A percentile compares a stretch with the other conserved stretches of the same genome.
Conservation (phyloP, 495 filamentous ascomycete genomes). For the Podospora conica region DNA sequence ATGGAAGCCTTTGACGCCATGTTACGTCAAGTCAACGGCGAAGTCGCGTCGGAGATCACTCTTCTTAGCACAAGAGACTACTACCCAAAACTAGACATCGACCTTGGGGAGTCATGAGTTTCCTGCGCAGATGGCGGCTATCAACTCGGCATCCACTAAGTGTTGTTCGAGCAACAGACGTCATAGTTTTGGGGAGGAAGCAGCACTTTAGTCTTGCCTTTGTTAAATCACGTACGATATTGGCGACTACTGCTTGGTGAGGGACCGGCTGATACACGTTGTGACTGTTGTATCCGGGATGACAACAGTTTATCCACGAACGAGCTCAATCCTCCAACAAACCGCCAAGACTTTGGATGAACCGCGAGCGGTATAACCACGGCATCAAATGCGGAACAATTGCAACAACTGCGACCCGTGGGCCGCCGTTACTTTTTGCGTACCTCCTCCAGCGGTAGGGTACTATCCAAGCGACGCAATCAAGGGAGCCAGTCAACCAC, state of each 20-base stretch:
- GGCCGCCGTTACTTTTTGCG: neutral
- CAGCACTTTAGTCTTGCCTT: too few species aligned
- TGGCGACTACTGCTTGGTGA: neutral
- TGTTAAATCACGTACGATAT: neutral
- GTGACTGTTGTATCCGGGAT: neutral
- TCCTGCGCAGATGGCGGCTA: neutral
- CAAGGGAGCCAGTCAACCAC: neutral
- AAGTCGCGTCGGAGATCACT: conserved; percentile 17
- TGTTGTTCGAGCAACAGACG: neutral
- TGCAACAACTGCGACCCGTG: neutral
- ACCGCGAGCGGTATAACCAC: neutral
- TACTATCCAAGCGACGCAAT: conserved; percentile 8
- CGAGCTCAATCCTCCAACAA: neutral
- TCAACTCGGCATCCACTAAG: neutral
- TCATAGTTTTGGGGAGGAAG: too few species aligned
- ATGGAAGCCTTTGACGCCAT: conserved; percentile 25
- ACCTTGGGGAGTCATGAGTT: conserved; percentile 16
- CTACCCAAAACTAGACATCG: conserved; percentile 29
- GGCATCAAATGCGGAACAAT: neutral
- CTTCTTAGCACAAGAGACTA: conserved; percentile 36
- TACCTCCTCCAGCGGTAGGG: neutral
- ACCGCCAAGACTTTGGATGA: neutral
- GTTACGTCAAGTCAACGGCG: conserved; percentile 22
- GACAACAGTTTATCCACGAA: neutral
- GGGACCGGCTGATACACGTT: neutral